These are phyloP conservation scores for Exophiala bonariae DNA, from an alignment of 2,329 filamentous ascomycete species.

Conservation along the genomic window DNA sequence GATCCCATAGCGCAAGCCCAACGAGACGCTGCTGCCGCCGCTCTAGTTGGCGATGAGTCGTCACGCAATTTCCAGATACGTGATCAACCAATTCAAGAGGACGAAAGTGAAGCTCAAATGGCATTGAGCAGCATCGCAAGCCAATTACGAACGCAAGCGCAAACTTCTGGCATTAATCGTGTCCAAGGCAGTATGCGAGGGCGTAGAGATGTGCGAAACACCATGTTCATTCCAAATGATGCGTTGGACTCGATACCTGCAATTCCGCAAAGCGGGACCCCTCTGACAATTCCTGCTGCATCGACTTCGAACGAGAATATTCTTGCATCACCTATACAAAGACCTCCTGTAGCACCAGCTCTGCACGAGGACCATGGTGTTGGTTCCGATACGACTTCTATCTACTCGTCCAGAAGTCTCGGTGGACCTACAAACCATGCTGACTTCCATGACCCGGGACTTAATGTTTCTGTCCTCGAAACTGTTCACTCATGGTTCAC, in stretches of 20 bases:
- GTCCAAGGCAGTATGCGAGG: conserved; percentile 78
- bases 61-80: conserved; percentile 49
- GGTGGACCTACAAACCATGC: conserved; percentile 73
- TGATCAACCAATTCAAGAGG: conserved; percentile 51
- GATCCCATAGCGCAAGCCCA: conserved; percentile 29
- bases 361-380: conserved; percentile 61
- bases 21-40: conserved; percentile 38
- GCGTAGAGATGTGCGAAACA: conserved; percentile 87
- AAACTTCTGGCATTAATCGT: conserved; percentile 58
- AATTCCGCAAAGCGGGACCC: conserved; percentile 27
- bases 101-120: conserved; percentile 49
- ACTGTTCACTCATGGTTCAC: conserved; percentile 85
- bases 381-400: conserved; percentile 84
- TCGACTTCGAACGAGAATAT: conserved; percentile 33
- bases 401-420: conserved; percentile 77
- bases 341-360: conserved; percentile 46
- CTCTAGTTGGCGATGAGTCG: conserved; percentile 37
- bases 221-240: conserved; percentile 70
- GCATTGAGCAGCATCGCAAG: conserved; percentile 51
- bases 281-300: conserved; percentile 30
- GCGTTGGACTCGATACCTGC: conserved; percentile 24
- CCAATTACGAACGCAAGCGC: conserved; percentile 49
- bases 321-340: conserved; percentile 26
- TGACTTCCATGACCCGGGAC: conserved; percentile 74
- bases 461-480: conserved; percentile 89